phyloP scores from a whole-genome alignment of 495 filamentous ascomycete species.

The Neurospora sublineolata region DNA sequence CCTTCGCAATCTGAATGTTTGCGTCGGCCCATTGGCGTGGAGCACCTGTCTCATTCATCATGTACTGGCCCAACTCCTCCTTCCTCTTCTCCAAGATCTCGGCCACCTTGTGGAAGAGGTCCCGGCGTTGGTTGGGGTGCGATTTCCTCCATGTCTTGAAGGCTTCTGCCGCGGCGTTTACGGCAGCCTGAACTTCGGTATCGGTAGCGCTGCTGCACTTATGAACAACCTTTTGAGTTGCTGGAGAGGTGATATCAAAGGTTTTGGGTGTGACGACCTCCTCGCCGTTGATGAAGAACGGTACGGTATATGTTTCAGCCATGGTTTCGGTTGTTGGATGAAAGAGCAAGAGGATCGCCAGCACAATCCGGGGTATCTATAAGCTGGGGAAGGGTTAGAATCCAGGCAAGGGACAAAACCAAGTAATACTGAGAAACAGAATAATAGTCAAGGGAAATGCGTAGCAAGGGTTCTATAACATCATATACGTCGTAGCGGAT shows the following conservation, averaged over 20 bases:
- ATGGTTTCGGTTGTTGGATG: conserved; percentile 1
- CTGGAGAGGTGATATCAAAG: conserved; percentile 58
- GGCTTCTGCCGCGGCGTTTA: conserved; percentile 55
- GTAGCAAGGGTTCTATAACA: background rate
- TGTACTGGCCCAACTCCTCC: conserved; percentile 51
- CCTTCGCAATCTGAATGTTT: conserved; percentile 49
- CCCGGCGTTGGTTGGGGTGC: conserved; percentile 49
- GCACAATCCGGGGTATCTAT: background rate
- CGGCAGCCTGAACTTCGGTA: conserved; percentile 48
- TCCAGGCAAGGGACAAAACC: background rate
- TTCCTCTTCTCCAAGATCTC: conserved; percentile 52
- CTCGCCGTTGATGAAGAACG: conserved; percentile 65
- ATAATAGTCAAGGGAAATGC: background rate
- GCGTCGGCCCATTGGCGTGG: conserved; percentile 42
- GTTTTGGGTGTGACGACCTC: conserved; percentile 47
- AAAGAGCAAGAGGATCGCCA: background rate
- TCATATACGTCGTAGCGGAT: background rate
- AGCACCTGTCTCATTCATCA: conserved; percentile 60
- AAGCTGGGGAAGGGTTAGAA: background rate
- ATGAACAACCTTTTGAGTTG: conserved; percentile 49
- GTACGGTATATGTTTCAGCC: conserved; percentile 32
- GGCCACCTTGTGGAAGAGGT: conserved; percentile 61
- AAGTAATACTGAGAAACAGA: background rate
- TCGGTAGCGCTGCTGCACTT: conserved; percentile 50
- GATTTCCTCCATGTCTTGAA: conserved; percentile 60